Evolutionary conservation across 108 stramenopile species (phyloP).

Genomic region (Skeletonema marinoi): DNA sequence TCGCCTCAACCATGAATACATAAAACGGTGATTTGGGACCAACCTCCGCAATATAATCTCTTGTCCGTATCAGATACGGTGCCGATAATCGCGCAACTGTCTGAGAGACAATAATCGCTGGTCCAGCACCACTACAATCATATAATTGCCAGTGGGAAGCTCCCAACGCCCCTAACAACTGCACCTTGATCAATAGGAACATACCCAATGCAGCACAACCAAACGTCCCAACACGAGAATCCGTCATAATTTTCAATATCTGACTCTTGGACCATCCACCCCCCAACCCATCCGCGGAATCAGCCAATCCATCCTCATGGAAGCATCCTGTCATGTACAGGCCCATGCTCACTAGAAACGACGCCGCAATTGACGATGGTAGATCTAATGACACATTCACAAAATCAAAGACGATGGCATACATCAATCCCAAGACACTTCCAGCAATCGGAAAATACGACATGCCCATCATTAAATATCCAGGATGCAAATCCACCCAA

Average conservation of each 20-base stretch:
- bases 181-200: constrained; percentile 62
- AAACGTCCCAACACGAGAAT: constrained; percentile 79
- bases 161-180: constrained; percentile 55
- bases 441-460: constrained; percentile 73
- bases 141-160: constrained; percentile 37
- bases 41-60: constrained; percentile 69
- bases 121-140: constrained; percentile 24
- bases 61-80: constrained; percentile 61
- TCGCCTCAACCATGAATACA: constrained; percentile 68
- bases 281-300: constrained; percentile 66
- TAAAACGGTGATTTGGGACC: constrained; percentile 80
- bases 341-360: constrained; percentile 30
- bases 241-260: constrained; percentile 85
- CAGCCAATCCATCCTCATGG: constrained; percentile 85
- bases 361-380: constrained; percentile 44
- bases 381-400: constrained; percentile 33
- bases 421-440: constrained; percentile 53
- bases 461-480: constrained; percentile 77
- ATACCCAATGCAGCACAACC: constrained; percentile 70
- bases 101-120: constrained; percentile 62
- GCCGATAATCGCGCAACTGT: constrained; percentile 64
- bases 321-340: constrained; percentile 73
- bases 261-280: constrained; percentile 79
- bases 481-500: constrained; percentile 74
- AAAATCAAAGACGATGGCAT: constrained; percentile 48